Conservation (phyloP, 2,329 filamentous ascomycete species). For the Fusarium pseudoanthophilum region DNA sequence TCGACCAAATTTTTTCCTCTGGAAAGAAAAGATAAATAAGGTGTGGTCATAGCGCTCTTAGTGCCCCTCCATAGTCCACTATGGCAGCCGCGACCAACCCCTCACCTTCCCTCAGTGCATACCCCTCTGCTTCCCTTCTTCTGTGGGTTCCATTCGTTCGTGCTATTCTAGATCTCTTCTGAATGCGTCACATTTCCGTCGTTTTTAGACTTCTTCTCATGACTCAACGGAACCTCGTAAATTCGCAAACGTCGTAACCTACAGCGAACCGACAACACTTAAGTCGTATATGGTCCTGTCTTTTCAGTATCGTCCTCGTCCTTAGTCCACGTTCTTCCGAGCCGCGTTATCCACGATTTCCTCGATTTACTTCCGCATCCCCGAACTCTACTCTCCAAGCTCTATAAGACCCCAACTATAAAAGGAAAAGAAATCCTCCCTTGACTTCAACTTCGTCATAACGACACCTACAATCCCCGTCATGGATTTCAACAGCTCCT, state of each 20-base stretch:
- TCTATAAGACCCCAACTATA: not conserved
- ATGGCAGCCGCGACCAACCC: constrained; percentile 29
- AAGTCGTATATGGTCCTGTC: not conserved
- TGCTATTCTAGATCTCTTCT: constrained; percentile 25
- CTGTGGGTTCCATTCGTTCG: not conserved
- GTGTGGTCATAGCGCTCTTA: constrained; percentile 48
- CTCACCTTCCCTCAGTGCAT: constrained; percentile 17
- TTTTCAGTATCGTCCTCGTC: constrained; percentile 4
- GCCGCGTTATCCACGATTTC: constrained; percentile 6
- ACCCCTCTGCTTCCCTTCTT: constrained; percentile 26
- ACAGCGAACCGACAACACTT: not conserved
- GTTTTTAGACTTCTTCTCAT: constrained; percentile 9
- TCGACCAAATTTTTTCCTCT: constrained; percentile 49
- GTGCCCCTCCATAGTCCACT: constrained; percentile 48
- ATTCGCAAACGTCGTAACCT: not conserved
- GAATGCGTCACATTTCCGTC: constrained; percentile 34
- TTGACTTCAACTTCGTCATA: not conserved
- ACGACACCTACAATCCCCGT: not conserved
- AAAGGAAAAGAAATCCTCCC: not conserved
- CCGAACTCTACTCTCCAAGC: constrained; percentile 13
- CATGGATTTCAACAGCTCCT: constrained; percentile 75
- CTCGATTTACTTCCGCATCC: constrained; percentile 29
- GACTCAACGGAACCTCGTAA: constrained; percentile 6
- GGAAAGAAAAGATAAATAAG: constrained; percentile 41
- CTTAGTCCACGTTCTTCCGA: constrained; percentile 1